These are phyloP conservation scores for Globisporangium emineosum DNA, from an alignment of 352 stramenopile species.

Conservation along the genomic window DNA sequence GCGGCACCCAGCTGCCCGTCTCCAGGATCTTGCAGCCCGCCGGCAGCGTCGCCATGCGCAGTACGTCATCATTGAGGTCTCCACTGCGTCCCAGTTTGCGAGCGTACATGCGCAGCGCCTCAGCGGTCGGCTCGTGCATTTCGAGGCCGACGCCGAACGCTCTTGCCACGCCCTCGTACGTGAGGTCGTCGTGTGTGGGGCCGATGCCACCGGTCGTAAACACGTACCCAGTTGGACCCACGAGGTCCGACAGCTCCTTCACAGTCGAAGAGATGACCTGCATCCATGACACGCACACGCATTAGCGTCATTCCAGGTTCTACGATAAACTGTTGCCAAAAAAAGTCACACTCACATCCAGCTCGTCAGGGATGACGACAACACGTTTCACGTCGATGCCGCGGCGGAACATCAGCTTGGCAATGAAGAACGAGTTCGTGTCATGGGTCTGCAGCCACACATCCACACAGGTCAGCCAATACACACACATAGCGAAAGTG, in stretches of 20 bases:
- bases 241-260: slow-evolving; percentile 69
- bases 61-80: slow-evolving; percentile 59
- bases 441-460: slow-evolving; percentile 59
- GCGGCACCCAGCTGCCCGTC: slow-evolving; percentile 67
- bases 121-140: slow-evolving; percentile 61
- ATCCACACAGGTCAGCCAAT: neutral
- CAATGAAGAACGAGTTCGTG: slow-evolving; percentile 83
- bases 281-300: neutral
- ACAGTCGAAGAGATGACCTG: slow-evolving; percentile 73
- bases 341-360: slow-evolving; percentile 33
- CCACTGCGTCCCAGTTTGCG: slow-evolving; percentile 25
- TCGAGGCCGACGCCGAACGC: slow-evolving; percentile 69
- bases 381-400: slow-evolving; percentile 77
- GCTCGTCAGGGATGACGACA: slow-evolving; percentile 77
- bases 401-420: slow-evolving; percentile 77
- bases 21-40: slow-evolving; percentile 47
- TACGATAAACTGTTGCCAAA: too few species aligned
- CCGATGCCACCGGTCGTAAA: slow-evolving; percentile 86
- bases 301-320: neutral
- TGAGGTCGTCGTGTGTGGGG: slow-evolving; percentile 86
- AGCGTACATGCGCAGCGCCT: slow-evolving; percentile 44
- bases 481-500: neutral
- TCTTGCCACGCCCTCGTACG: slow-evolving; percentile 77
- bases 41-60: slow-evolving; percentile 74
- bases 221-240: slow-evolving; percentile 73